A percentile compares a stretch with the other conserved stretches of the same genome.
phyloP scores from a whole-genome alignment of 129 eudicot species.

The Flaveria bidentis region DNA sequence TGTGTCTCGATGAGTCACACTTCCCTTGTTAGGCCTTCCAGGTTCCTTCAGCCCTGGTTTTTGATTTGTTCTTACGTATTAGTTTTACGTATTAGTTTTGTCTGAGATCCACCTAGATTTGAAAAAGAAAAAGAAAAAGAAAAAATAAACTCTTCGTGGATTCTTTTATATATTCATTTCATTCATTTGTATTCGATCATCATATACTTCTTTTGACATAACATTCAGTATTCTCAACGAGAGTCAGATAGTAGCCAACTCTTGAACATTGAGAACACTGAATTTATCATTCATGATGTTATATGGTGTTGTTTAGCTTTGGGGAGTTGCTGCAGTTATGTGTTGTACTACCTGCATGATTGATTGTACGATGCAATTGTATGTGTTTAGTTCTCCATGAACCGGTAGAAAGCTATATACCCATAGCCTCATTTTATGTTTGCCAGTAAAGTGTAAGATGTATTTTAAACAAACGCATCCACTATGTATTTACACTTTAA shows the following conservation, averaged over 20 bases:
- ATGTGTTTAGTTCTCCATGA: too few species aligned
- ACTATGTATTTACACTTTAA: too few species aligned
- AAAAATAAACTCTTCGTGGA: conserved; percentile 26
- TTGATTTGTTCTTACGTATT: conserved; percentile 28
- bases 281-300: conserved; percentile 27
- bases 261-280: not conserved
- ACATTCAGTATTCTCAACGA: not conserved
- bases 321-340: not conserved
- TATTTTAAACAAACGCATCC: too few species aligned
- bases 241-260: not conserved
- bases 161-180: conserved; percentile 29
- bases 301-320: conserved; percentile 25
- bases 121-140: conserved; percentile 17
- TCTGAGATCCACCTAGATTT: conserved; percentile 21
- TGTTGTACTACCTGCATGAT: conserved; percentile 2
- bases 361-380: not conserved
- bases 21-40: conserved; percentile 25
- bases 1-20: conserved; percentile 10
- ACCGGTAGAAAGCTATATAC: too few species aligned
- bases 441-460: too few species aligned
- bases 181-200: conserved; percentile 15
- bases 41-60: conserved; percentile 22
- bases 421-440: too few species aligned
- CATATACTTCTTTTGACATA: not conserved
- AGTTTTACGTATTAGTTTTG: conserved; percentile 36